Evolutionary conservation across 768 basidiomycete species (phyloP), one percentile per base, ranked within the genome.

Genomic region (Suillus subaureus): DNA sequence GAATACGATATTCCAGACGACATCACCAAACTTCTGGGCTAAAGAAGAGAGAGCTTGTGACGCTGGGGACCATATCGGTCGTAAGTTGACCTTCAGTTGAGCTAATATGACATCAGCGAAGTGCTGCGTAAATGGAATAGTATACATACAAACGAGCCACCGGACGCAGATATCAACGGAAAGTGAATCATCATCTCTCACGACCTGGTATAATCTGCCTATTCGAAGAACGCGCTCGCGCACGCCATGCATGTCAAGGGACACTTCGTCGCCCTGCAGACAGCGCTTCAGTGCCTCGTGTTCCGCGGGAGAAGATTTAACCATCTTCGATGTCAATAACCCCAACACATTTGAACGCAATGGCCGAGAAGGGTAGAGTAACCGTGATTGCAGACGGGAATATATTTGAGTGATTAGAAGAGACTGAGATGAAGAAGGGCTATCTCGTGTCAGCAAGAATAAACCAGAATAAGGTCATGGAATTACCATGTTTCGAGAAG

Each of bases 21-120:
- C 67, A 68, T 93, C 88, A 0, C 86, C 89, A 66, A 89, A 90
- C n/a, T 85, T 79, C 37, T 76, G 75, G 0, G 85, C 81, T 16
- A 87, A 67, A 2, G 76, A 72, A 0, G 85, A 82, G 6, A 97
- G 76, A 0, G 92, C 89, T 13, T 84, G 84, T 15, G 89, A 84
- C 5, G 95, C 87, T 21, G 96, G 91, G 4, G 88, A 85, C 92
- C 96, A 99, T 18, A 97, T 73, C 0, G 97, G 97, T 35, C 93
- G 86, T 54, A 99, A 79, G 74, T 96, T 97, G 66, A 98, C 91
- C 79, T 99, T 98, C 61, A 98, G 82, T 74, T 97, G 96, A 7
- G 92, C 93, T 91, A 70, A 31, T 63, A 23, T 15, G 31, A 2
- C 58, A 56, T 26, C 40, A 57, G 23, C 31, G 43, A 43, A 43